A percentile compares a stretch with the other conserved stretches of the same genome.
phyloP scores from a whole-genome alignment of 371 early-diverging fungal genomes.

The Mortierella sp. region DNA sequence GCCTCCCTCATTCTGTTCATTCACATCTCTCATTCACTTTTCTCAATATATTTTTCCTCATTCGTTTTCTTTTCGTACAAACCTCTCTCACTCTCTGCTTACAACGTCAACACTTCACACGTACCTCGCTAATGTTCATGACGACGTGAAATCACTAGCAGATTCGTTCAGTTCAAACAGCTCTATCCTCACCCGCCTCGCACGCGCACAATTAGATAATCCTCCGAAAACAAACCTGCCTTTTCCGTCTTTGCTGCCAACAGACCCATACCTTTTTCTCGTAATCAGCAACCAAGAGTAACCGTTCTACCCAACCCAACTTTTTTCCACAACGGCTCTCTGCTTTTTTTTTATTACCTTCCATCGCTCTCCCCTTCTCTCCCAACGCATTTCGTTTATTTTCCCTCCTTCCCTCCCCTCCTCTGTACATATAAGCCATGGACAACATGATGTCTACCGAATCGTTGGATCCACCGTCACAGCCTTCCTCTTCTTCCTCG shows the following conservation, averaged over 20 bases:
- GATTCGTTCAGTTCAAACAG: background rate
- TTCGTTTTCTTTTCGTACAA: background rate
- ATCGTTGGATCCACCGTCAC: background rate
- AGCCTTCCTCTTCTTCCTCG: conserved; percentile 12
- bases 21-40: background rate
- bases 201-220: background rate
- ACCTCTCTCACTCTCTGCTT: background rate
- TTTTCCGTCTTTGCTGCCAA: background rate
- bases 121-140: background rate
- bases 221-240: background rate
- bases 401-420: background rate
- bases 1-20: background rate
- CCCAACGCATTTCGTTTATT: background rate
- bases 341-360: background rate
- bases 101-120: background rate
- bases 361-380: too few relatives aligned
- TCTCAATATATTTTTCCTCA: background rate
- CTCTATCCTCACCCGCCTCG: background rate
- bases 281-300: background rate
- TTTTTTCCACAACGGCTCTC: background rate
- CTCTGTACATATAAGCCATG: background rate
- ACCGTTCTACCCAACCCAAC: background rate
- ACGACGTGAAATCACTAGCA: background rate
- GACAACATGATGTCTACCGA: conserved; percentile 4
- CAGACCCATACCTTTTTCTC: background rate